Evolutionary conservation across 352 stramenopile genomes (phyloP).

Genomic region (Phytophthora brassicae): DNA sequence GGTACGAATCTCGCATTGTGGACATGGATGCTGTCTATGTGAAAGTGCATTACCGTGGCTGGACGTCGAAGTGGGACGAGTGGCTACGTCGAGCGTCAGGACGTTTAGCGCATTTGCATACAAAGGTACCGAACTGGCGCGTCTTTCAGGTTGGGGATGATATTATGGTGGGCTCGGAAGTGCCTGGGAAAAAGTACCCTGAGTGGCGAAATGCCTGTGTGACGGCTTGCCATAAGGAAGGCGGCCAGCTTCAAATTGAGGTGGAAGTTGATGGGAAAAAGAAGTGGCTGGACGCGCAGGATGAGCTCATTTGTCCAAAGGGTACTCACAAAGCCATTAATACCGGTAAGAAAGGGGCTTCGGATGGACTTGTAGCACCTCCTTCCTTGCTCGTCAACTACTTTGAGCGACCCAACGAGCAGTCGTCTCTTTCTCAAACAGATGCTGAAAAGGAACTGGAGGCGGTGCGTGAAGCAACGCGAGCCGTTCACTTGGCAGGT

Average conservation of each 20-base stretch:
- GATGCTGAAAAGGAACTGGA: conserved; percentile 8
- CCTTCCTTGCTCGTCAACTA: conserved; percentile 19
- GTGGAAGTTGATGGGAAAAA: conserved; percentile 47
- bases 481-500: conserved; percentile 10
- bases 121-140: conserved; percentile 68
- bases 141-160: conserved; percentile 56
- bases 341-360: conserved; percentile 13
- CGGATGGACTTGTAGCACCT: not conserved
- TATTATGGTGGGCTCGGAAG: conserved; percentile 50
- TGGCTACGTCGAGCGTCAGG: conserved; percentile 90
- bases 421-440: not conserved
- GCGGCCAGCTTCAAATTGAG: conserved; percentile 39
- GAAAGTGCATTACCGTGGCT: conserved; percentile 96
- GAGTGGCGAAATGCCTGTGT: conserved; percentile 64
- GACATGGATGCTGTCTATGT: conserved; percentile 58
- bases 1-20: conserved; percentile 74
- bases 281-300: conserved; percentile 64
- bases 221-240: conserved; percentile 26
- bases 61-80: conserved; percentile 96
- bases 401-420: conserved; percentile 18
- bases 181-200: conserved; percentile 44
- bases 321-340: conserved; percentile 65
- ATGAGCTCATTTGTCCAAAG: conserved; percentile 61
- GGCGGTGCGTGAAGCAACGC: conserved; percentile 4
- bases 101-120: conserved; percentile 91